Base-by-base conservation (phyloP, 2,329 filamentous ascomycete species). In the Escovopsis weberi region DNA sequence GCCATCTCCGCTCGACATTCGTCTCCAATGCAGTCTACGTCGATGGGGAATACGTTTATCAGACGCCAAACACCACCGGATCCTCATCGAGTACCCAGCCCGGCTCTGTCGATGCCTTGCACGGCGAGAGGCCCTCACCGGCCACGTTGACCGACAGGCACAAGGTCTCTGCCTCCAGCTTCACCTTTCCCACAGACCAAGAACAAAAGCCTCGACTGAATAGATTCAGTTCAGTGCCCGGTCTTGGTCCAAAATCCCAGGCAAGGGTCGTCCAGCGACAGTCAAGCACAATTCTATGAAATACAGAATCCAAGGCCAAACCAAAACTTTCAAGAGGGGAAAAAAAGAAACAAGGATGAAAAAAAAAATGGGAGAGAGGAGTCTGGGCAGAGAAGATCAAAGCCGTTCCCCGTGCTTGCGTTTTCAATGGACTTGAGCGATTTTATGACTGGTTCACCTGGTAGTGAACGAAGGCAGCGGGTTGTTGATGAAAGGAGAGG, bases 31-130 rank as follows among this genome's bases (percentile, higher is more conserved):
- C 87, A 28, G 75, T 85, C 60, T 96, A 96, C 63, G 83, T 95
- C 50, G 85, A 96, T 59, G 91, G 88, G 64, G 89, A 95, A 68
- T 95, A 95, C 67, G 72, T 94, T 61, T 93, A 87, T 71, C 72
- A 78, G 57, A 75, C 71, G 0, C 74, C 75, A 48, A 71, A 63
- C 61, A 67, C 67, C 41, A 78, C 74, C 1, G 74, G 74, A 43
- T 76, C 72, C 15, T 75, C 72, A 5, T 61, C 67, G 39, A 68
- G 66, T 43, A 66, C 63, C 37, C 60, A 57, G 43, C 59, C 62
- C 37, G 46, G 48, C 48, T 48, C 55, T 51, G 45, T 58, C 49
- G 59, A 62, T 45, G 60, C 61, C 43, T 55, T 65, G 15, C 59
- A 61, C 54, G 56, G 58, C 47, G 59, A 59, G 42, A 54, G 45